Percentiles rank a stretch among this genome's conserved stretches.
These are phyloP conservation scores for Phytophthora hybrid DNA, from an alignment of 352 stramenopile genomes.

Conservation along the genomic window DNA sequence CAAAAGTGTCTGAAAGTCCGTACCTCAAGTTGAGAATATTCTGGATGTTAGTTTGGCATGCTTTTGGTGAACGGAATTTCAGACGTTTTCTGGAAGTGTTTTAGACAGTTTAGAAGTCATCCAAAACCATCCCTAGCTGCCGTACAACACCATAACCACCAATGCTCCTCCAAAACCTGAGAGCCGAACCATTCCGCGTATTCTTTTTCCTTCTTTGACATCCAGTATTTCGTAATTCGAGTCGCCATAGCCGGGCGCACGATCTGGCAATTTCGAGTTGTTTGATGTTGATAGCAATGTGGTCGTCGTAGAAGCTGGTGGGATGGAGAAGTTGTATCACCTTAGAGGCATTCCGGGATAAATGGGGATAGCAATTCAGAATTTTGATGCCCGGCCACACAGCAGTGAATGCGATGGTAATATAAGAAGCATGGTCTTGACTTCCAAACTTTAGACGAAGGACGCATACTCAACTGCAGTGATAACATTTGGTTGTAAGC, in stretches of 20 bases:
- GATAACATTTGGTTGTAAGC: not conserved
- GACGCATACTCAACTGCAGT: not conserved
- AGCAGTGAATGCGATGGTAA: not conserved
- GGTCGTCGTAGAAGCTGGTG: not conserved
- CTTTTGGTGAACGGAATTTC: no score
- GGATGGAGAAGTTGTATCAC: not conserved
- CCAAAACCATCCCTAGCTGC: no score
- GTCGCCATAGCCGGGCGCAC: no score
- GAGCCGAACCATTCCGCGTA: not conserved
- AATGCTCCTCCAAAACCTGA: not conserved
- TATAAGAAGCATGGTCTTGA: constrained; percentile 2
- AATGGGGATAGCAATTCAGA: constrained; percentile 6
- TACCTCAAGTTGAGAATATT: no score
- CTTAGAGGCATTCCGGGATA: not conserved
- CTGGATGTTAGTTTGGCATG: no score
- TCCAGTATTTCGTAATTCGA: not conserved
- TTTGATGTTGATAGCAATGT: not conserved
- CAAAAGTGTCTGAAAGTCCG: no score
- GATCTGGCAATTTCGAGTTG: not conserved
- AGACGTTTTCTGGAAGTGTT: no score
- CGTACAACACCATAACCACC: constrained; percentile 65
- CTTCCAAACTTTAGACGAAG: not conserved
- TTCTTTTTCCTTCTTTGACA: not conserved
- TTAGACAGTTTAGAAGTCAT: no score
- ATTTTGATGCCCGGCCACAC: not conserved